Percentiles rank a stretch among this genome's conserved stretches.
Evolutionary conservation across 371 early-diverging fungal species (phyloP).

Genomic region (Umbelopsis sp.): DNA sequence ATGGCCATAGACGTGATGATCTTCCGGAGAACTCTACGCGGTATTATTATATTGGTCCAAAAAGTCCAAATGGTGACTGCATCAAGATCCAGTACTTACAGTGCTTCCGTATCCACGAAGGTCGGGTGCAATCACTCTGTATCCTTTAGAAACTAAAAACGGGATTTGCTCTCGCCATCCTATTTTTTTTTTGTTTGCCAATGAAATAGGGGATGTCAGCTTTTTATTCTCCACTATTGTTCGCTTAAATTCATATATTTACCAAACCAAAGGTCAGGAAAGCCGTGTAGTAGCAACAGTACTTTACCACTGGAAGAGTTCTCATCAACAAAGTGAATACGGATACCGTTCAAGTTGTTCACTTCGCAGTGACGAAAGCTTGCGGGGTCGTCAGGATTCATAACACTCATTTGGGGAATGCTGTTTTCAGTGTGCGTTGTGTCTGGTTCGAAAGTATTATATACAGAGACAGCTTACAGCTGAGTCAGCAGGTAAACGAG

Average conservation of each 20-base stretch:
- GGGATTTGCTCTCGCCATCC: conserved; percentile 82
- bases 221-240: neutral
- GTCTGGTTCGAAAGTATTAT: neutral
- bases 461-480: neutral
- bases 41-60: neutral
- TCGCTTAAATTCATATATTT: conserved; percentile 18
- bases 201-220: neutral
- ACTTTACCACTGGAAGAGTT: conserved; percentile 51
- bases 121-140: conserved; percentile 74
- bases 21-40: conserved; percentile 49
- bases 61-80: neutral
- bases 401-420: neutral
- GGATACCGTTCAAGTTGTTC: conserved; percentile 42
- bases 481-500: conserved; percentile 2
- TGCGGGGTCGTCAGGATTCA: conserved; percentile 6
- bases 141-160: conserved; percentile 64
- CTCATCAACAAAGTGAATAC: conserved; percentile 72
- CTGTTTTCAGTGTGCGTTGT: neutral
- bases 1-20: conserved; percentile 53
- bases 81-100: conserved; percentile 34
- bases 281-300: conserved; percentile 71
- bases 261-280: conserved; percentile 63
- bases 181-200: conserved; percentile 37
- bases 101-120: conserved; percentile 75
- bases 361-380: conserved; percentile 2